Base-by-base conservation (phyloP, 768 basidiomycete genomes). In the Lentinula lateritia region DNA sequence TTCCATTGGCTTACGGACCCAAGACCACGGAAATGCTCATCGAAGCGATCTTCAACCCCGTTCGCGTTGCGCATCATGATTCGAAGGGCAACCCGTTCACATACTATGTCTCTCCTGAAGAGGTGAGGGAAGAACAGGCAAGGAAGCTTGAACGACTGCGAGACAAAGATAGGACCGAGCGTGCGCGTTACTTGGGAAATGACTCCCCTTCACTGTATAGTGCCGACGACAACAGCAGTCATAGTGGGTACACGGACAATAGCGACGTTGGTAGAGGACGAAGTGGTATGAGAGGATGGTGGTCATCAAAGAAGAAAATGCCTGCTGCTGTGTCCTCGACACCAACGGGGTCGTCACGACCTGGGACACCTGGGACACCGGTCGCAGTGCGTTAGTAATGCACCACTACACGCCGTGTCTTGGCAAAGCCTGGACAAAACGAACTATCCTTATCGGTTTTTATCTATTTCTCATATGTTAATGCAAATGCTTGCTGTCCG, bases 1-100 rank as follows among this genome's bases (percentile, higher is more conserved):
- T 89, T 6, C 84, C 85, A 1, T 68, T 74, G 16, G 80, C 83
- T 3, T 79, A 81, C 63, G 86, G 87, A 0, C 80, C 86, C 2
- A 81, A 82, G 55, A 83, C 84, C 13, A 92, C 90, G 0, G 89
- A 90, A 69, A 77, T 78, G 41, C 78, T 93, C 45, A 92, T 92
- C 68, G 91, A 93, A 60, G 85, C 88, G 5, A 70, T 93, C 28
- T 93, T 93, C 70, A 93, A 93, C 66, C 90, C 91, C 1, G 78
- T 79, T 1, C 80, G 77, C 1, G 82, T 82, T 8, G 75, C 74
- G 1, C 76, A 60, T 20, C 59, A 50, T 39, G 48, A 50, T 15
- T 59, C 35, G 32, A 59, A 23, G 28, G 46, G 48, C 13, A 59
- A 59, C 34, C 58, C 58, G 15, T 59, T 59, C 58, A 59, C 58